Evolutionary conservation across 2,329 filamentous ascomycete species (phyloP), one percentile per base, ranked within the genome.

Genomic region (Macroventuria anomochaeta): DNA sequence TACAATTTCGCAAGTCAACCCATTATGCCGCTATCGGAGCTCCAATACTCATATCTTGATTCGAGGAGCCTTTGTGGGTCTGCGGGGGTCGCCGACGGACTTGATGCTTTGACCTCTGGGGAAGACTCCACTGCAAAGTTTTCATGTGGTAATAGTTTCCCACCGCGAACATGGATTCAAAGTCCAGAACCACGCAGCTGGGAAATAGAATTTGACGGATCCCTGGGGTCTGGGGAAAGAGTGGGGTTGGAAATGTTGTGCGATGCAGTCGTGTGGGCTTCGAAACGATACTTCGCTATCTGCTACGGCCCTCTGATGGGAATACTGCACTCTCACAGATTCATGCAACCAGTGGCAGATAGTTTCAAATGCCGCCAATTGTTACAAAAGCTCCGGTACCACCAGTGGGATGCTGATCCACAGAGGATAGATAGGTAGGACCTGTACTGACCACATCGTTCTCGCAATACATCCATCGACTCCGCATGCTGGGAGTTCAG

Each of bases 71-170:
- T 33, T 38, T 44, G 51, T 43, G 44, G 51, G 44, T 49, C 44
- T 54, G 33, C 33, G 37, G 49, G 49, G 41, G 21, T 25, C 49
- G 36, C 36, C 29, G 29, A 39, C 7, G 20, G 36, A 34, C 31
- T 32, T 39, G n/a, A n/a, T 29, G 42, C 44, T 40, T 54, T 29
- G 44, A 28, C 44, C 33, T 40, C 39, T 54, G 39, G 44, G 51
- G 51, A 44, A 54, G 44, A 54, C 51, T 49, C 51, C 51, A 54
- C 51, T 17, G 21, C 44, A 40, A 29, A 49, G 44, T 54, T 54
- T 54, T 31, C 20, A 46, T 55, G 31, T 0, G 77, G 73, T 3
- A 72, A 57, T 43, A 43, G 50, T 26, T 7, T 23, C 12, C 23
- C 12, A 12, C 23, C 21, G 37, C 37, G n/a, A 25, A 17, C 37